Evolutionary conservation across 2,329 filamentous ascomycete genomes (phyloP).

Genomic region (Penicillium sp.): DNA sequence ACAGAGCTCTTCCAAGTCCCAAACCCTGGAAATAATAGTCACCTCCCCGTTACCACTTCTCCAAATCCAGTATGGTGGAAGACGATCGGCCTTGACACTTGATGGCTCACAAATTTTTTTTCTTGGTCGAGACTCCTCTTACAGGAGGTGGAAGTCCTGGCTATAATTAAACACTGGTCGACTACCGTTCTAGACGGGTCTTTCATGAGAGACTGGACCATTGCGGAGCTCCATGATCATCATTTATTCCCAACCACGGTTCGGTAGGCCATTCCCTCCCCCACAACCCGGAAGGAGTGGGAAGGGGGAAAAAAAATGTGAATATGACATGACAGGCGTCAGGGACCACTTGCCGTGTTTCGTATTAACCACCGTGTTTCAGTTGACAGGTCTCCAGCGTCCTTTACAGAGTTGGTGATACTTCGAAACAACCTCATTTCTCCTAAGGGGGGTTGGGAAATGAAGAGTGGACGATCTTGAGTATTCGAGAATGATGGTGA

Average conservation of each 20-base stretch:
- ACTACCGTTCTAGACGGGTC: slow-evolving; percentile 6
- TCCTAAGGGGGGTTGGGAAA: no score
- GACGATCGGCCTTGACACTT: slow-evolving; percentile 7
- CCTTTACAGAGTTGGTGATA: no score
- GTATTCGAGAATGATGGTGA: no score
- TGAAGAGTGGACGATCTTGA: no score
- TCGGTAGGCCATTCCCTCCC: slow-evolving; percentile 1
- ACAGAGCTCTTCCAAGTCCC: no score
- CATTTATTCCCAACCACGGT: slow-evolving; percentile 13
- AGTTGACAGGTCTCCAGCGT: no score
- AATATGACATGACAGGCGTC: no score
- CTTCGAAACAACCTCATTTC: no score
- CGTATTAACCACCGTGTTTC: no score
- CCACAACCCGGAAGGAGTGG: neutral
- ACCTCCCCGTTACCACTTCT: no score
- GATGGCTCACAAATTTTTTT: neutral
- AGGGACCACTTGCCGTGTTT: no score
- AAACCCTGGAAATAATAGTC: no score
- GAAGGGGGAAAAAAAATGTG: neutral
- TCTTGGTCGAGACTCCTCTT: slow-evolving; percentile 5
- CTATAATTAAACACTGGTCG: neutral
- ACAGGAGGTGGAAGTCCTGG: neutral
- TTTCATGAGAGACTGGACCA: slow-evolving; percentile 10
- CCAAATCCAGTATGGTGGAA: neutral
- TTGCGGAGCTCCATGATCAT: slow-evolving; percentile 17